Percentiles rank a stretch among this genome's conserved stretches.
Conservation (phyloP, 23 red algal species). For the Gracilaria domingensis region DNA sequence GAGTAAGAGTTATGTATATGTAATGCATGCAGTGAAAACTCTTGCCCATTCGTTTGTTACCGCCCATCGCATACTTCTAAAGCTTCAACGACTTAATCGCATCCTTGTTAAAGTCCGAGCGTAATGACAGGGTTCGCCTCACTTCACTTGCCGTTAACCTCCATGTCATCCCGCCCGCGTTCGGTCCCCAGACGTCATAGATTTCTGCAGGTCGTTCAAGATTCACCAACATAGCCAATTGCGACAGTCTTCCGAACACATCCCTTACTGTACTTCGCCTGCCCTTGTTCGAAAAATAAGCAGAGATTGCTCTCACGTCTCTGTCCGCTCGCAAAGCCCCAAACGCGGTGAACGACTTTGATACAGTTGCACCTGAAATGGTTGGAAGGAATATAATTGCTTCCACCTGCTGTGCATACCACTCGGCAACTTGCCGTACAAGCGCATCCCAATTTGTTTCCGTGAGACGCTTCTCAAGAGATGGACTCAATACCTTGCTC, state of each 20-base stretch:
- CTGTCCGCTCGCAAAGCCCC: conserved; percentile 83
- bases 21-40: neutral
- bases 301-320: conserved; percentile 74
- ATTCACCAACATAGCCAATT: conserved; percentile 84
- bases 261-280: conserved; percentile 82
- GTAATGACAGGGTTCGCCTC: conserved; percentile 56
- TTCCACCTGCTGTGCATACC: conserved; percentile 75
- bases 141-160: conserved; percentile 74
- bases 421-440: conserved; percentile 84
- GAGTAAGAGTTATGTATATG: neutral
- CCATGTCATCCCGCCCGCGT: conserved; percentile 84
- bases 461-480: conserved; percentile 77
- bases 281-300: conserved; percentile 78
- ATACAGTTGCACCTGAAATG: neutral
- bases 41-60: conserved; percentile 1
- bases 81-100: conserved; percentile 67
- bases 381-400: conserved; percentile 46
- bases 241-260: conserved; percentile 89
- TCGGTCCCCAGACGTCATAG: conserved; percentile 80
- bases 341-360: conserved; percentile 70
- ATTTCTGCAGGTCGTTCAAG: conserved; percentile 85
- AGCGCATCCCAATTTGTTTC: conserved; percentile 92
- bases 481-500: conserved; percentile 47
- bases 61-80: conserved; percentile 21
- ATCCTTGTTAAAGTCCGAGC: conserved; percentile 71